Percentiles rank a stretch among this genome's conserved stretches.
Evolutionary conservation across 108 stramenopile species (phyloP).

Genomic region (Cyclotella choctawhatcheeana): DNA sequence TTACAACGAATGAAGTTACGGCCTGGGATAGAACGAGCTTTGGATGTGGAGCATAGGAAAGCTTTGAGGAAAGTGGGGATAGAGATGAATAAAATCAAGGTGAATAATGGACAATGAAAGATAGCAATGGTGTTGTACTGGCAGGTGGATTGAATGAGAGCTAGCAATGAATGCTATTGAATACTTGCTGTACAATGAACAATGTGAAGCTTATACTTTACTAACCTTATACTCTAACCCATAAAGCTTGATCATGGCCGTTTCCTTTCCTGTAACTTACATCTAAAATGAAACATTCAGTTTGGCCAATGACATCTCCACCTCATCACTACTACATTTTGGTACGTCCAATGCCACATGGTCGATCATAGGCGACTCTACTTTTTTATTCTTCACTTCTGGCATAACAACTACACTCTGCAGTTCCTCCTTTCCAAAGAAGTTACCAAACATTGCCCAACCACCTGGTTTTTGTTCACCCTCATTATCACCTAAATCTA

Average conservation of each 20-base stretch:
- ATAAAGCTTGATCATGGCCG: not conserved
- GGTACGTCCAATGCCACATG: slow-evolving; percentile 23
- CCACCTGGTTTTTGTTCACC: slow-evolving; percentile 1
- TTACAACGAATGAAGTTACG: slow-evolving; percentile 51
- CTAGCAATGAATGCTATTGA: too few species aligned
- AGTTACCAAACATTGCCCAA: not conserved
- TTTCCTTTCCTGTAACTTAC: too few species aligned
- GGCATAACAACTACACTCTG: slow-evolving; percentile 1
- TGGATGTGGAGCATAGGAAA: slow-evolving; percentile 54
- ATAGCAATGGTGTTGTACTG: not conserved
- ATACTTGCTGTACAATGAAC: too few species aligned
- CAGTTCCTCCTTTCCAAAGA: not conserved
- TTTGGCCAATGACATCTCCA: slow-evolving; percentile 21
- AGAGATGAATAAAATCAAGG: slow-evolving; percentile 42
- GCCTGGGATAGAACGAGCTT: slow-evolving; percentile 50
- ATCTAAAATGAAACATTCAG: too few species aligned
- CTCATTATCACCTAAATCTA: slow-evolving; percentile 8
- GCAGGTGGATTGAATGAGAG: not conserved
- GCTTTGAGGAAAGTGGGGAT: slow-evolving; percentile 47
- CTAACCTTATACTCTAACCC: not conserved
- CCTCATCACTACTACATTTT: slow-evolving; percentile 14
- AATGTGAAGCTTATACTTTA: not conserved
- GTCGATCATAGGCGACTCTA: slow-evolving; percentile 2
- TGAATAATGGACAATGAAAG: not conserved
- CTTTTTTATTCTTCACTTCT: not conserved